These are phyloP conservation scores for Spergularia marina DNA, from an alignment of 148 eudicot genomes.

Conservation along the genomic window DNA sequence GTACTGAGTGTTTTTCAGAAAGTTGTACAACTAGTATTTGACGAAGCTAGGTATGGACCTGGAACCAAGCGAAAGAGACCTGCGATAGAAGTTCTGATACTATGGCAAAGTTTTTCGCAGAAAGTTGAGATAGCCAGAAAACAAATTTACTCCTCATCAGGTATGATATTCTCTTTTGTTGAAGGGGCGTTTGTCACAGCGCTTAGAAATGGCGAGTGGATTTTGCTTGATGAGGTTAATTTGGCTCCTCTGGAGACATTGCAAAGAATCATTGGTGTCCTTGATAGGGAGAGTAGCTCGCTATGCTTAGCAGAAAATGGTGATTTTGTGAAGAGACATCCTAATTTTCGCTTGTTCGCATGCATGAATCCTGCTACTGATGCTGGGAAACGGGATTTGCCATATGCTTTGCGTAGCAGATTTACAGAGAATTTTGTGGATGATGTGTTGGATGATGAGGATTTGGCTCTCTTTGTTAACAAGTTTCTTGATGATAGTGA, in stretches of 20 bases:
- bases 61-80: constrained; percentile 71
- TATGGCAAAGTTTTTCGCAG: constrained; percentile 56
- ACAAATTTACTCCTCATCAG: constrained; percentile 64
- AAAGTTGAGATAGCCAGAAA: constrained; percentile 60
- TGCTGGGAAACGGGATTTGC: constrained; percentile 96
- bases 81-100: constrained; percentile 35
- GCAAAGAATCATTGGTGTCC: constrained; percentile 89
- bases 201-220: constrained; percentile 88
- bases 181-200: constrained; percentile 96
- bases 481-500: constrained; percentile 54
- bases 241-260: constrained; percentile 96
- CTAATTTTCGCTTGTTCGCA: constrained; percentile 84
- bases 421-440: constrained; percentile 92
- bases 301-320: constrained; percentile 96
- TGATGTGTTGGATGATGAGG: constrained; percentile 83
- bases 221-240: constrained; percentile 95
- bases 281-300: constrained; percentile 88
- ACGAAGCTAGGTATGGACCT: constrained; percentile 35
- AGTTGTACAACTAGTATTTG: constrained; percentile 38
- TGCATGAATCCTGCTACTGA: constrained; percentile 99
- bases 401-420: constrained; percentile 67
- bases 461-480: constrained; percentile 58
- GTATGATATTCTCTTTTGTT: constrained; percentile 92
- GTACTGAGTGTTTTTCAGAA: constrained; percentile 51
- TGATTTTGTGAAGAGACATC: constrained; percentile 66